Base-by-base conservation (phyloP, 805 yeast species). In the Nakazawaea pomicola region DNA sequence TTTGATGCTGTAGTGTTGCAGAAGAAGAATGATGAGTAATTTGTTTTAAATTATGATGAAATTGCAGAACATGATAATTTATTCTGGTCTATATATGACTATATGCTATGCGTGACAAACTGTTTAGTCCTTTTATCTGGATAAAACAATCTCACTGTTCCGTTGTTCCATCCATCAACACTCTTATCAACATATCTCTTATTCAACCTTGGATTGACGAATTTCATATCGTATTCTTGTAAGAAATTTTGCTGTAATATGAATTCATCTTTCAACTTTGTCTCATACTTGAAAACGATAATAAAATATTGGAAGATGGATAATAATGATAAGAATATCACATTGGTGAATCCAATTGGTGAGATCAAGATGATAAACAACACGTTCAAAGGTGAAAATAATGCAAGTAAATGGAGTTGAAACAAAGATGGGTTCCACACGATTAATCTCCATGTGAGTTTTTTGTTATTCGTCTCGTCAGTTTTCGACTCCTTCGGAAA, bases 351-450 rank as follows among this genome's bases (percentile, higher is more conserved):
- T 21, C 8, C 60, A 44, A n/a, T 49, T 46, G 11, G 52, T 39
- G 15, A 42, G 21, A 14, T 51, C 45, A 12, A 49, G 12, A 46
- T 59, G 40, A 77, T 57, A n/a, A 72, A 58, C 3, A 68, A 40
- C 7, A 76, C 48, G 36, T 69, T 72, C 8, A 78, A 53, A 0
- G 95, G 93, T 6, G 86, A 78, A 47, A 78, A 78, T 1, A 74
- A 57, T 2, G 75, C 64, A 21, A 74, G 67, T 2, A 83, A 49
- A 36, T 65, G 60, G 5, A 82, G 62, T 24, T 68, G 68, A 54
- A 81, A 79, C 47, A 66, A 66, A 0, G 82, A 70, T 0, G 91
- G 91, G 32, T 67, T 65, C 95, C 95, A 84, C 37, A 82, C 72
- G 15, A 60, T 62, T 31, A 84, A 55, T 43, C 75, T 72, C 76